These are phyloP conservation scores for Aspergillus amoenus DNA, from an alignment of 2,329 filamentous ascomycete species.

Conservation along the genomic window DNA sequence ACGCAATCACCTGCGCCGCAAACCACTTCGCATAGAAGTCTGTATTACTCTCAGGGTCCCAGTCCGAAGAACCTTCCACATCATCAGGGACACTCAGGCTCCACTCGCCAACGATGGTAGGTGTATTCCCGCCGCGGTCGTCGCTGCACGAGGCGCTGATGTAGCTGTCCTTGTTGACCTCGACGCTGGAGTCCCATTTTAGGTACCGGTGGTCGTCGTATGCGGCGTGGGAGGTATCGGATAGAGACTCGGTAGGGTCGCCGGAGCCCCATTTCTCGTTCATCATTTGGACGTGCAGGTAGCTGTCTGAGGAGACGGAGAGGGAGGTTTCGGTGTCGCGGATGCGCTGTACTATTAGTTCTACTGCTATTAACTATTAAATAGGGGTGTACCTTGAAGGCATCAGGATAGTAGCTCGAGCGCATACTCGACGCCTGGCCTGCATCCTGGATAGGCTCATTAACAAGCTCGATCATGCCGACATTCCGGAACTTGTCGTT, in stretches of 20 bases:
- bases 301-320: slow-evolving; percentile 42
- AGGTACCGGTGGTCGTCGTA: slow-evolving; percentile 63
- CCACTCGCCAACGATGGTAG: slow-evolving; percentile 61
- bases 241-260: background rate
- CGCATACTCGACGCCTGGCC: slow-evolving; percentile 37
- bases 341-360: slow-evolving; percentile 37
- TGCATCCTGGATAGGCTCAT: slow-evolving; percentile 53
- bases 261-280: slow-evolving; percentile 54
- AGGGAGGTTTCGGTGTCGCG: slow-evolving; percentile 50
- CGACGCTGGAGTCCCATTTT: slow-evolving; percentile 50
- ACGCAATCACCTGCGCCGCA: slow-evolving; percentile 55
- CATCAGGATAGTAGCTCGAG: slow-evolving; percentile 50
- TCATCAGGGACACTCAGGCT: slow-evolving; percentile 53
- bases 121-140: slow-evolving; percentile 44
- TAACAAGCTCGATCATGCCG: slow-evolving; percentile 60
- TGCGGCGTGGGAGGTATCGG: slow-evolving; percentile 42
- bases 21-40: slow-evolving; percentile 60
- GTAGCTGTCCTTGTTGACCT: slow-evolving; percentile 50
- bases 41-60: slow-evolving; percentile 42
- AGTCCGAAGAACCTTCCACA: slow-evolving; percentile 48
- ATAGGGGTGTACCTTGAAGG: slow-evolving; percentile 31
- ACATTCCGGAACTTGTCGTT: slow-evolving; percentile 53
- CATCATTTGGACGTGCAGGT: slow-evolving; percentile 31
- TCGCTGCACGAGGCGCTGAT: slow-evolving; percentile 52
- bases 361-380: too few relatives aligned